phyloP scores from a whole-genome alignment of 2,329 filamentous ascomycete species.

The Albifimbria verrucaria region DNA sequence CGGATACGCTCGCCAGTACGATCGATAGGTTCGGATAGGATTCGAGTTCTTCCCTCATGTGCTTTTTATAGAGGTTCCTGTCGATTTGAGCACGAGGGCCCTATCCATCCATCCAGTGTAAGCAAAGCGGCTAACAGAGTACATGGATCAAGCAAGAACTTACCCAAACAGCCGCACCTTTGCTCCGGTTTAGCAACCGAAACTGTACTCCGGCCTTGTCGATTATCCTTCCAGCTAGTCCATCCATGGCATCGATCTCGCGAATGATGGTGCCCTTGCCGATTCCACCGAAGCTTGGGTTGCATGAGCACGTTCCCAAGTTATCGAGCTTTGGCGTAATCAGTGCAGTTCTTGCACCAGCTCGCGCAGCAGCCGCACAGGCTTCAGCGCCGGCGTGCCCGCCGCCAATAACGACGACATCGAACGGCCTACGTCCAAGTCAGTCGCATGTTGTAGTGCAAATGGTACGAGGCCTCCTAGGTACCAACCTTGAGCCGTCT shows the following conservation, averaged over 20 bases:
- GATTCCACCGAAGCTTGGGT: conserved; percentile 96
- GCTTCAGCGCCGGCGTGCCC: conserved; percentile 96
- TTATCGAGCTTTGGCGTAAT: conserved; percentile 87
- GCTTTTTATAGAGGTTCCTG: conserved; percentile 77
- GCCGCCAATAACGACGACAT: conserved; percentile 94
- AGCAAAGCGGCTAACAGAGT: too few species aligned
- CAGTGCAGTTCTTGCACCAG: conserved; percentile 83
- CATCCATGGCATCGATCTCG: conserved; percentile 93
- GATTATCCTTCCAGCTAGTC: conserved; percentile 80
- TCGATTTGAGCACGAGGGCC: conserved; percentile 96
- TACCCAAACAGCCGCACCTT: conserved; percentile 91
- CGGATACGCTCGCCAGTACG: conserved; percentile 82
- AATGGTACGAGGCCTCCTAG: neutral
- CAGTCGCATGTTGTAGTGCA: conserved; percentile 4
- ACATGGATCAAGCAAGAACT: neutral
- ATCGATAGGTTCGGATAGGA: conserved; percentile 76
- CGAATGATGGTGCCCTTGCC: conserved; percentile 95
- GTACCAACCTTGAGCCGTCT: neutral
- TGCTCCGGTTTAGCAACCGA: conserved; percentile 79
- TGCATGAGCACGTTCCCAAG: conserved; percentile 92
- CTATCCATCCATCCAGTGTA: conserved; percentile 22
- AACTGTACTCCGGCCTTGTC: conserved; percentile 97
- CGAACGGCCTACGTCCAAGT: conserved; percentile 58
- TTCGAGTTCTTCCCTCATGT: conserved; percentile 86
- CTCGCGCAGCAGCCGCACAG: conserved; percentile 82